phyloP scores from a whole-genome alignment of 768 basidiomycete genomes.

The Termitomyces heimii region DNA sequence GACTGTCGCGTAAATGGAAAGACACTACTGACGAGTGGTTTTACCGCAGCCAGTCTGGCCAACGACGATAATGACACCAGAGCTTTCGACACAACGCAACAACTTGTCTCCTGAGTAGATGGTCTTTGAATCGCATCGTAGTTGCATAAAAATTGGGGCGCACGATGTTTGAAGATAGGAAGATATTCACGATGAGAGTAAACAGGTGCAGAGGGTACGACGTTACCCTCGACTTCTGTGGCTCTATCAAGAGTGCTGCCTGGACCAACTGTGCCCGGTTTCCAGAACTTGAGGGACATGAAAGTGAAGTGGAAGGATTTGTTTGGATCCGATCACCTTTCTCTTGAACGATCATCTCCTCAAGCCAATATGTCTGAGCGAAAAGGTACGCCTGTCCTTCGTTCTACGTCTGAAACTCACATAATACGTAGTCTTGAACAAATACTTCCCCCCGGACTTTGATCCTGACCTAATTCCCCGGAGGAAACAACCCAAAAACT shows the following conservation, averaged over 20 bases:
- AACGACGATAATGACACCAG: constrained; percentile 82
- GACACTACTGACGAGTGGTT: constrained; percentile 74
- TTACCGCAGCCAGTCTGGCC: constrained; percentile 98
- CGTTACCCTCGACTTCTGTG: constrained; percentile 65
- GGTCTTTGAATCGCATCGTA: not conserved
- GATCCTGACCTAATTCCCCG: constrained; percentile 95
- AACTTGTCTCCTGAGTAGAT: constrained; percentile 60
- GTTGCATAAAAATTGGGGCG: constrained; percentile 18
- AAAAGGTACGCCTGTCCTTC: constrained; percentile 45
- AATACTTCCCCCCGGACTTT: constrained; percentile 97
- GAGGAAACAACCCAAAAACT: constrained; percentile 85
- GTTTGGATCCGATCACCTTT: constrained; percentile 9
- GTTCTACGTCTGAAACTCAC: not conserved
- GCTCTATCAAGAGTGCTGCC: constrained; percentile 86
- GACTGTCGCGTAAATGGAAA: constrained; percentile 1
- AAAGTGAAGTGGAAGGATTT: constrained; percentile 1
- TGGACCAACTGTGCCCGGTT: constrained; percentile 79
- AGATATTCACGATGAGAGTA: constrained; percentile 69
- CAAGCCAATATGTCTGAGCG: constrained; percentile 68
- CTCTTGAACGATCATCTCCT: constrained; percentile 8
- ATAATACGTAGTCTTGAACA: constrained; percentile 68
- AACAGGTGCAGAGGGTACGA: constrained; percentile 60
- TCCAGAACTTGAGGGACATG: constrained; percentile 79
- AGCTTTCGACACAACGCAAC: constrained; percentile 77
- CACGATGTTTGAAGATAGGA: constrained; percentile 89